Evolutionary conservation across 2,329 filamentous ascomycete genomes (phyloP), one percentile per base, ranked within the genome.

Genomic region (Aspergillus sp.): DNA sequence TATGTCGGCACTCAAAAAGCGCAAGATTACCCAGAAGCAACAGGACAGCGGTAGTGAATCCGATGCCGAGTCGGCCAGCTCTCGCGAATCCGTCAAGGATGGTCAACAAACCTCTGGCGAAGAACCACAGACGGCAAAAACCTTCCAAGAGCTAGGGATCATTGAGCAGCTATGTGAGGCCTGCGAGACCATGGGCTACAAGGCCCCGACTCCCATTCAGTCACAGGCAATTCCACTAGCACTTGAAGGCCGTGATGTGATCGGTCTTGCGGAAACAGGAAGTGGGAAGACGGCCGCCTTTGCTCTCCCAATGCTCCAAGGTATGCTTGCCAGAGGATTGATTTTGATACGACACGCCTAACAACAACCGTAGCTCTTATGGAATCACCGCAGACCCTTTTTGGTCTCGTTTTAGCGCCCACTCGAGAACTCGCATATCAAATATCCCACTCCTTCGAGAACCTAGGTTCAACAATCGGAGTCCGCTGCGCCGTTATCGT

Each of bases 281-380:
- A 92, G 88, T 70, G 95, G 95, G 76, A 99, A 98, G 80, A 98
- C 95, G 0, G 93, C 92, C 6, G 93, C 95, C 0, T 99, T 98
- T 72, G 92, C 91, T 0, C 80, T 99, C 3, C 95, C 95, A 1
- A 96, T 99, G 39, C 83, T 99, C 2, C 93, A 97, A 76, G 73
- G 73, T 72, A 60, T 34, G 34, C 15, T 26, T 30, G 9, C 39
- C 17, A 38, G 18, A 53, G 11, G n/a, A 22, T 20, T 44, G 7
- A 22, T 20, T 44, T n/a, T 44, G 36, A 24, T 17, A 43, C 3
- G 30, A 30, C 3, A 9, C n/a, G 24, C 22, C 45, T 36, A 36
- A 36, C 34, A 15, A 48, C 34, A 20, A 15, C 20, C n/a, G 20
- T 60, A 73, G 87, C 89, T 3, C 84, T 99, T 1, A 89, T 98